phyloP scores from a whole-genome alignment of 164 flowering plant genomes.

The Hamamelis virginiana region DNA sequence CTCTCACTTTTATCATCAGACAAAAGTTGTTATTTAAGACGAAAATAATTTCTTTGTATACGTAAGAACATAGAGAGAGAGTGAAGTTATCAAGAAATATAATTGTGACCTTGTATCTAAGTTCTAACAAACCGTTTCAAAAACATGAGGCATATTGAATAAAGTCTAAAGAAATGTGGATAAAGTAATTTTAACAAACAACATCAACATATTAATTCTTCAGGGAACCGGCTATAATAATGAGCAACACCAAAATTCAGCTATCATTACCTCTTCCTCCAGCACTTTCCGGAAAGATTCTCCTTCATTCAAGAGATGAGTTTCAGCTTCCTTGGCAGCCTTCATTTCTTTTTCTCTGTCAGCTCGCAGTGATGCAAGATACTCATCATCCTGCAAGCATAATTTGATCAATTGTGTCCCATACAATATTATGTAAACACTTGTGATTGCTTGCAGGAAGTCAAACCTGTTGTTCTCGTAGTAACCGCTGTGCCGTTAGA shows the following conservation, averaged over 20 bases:
- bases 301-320: constrained; percentile 5
- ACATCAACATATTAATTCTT: too few relatives aligned
- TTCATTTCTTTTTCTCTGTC: constrained; percentile 21
- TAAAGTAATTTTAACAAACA: too few relatives aligned
- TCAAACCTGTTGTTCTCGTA: constrained; percentile 23
- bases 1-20: too few relatives aligned
- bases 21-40: too few relatives aligned
- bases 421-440: background rate
- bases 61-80: too few relatives aligned
- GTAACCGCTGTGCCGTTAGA: constrained; percentile 1
- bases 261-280: constrained; percentile 13
- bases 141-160: too few relatives aligned
- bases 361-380: constrained; percentile 20
- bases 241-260: background rate
- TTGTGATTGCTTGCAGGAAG: background rate
- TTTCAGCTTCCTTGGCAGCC: constrained; percentile 17
- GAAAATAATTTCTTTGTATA: too few relatives aligned
- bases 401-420: constrained; percentile 1
- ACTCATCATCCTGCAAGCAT: constrained; percentile 26
- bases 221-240: background rate
- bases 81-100: too few relatives aligned
- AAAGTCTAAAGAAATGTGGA: too few relatives aligned
- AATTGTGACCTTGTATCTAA: too few relatives aligned
- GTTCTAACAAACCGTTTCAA: too few relatives aligned
- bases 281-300: constrained; percentile 2